phyloP scores from a whole-genome alignment of 2,329 filamentous ascomycete genomes.

The Penicillium capsulatum region DNA sequence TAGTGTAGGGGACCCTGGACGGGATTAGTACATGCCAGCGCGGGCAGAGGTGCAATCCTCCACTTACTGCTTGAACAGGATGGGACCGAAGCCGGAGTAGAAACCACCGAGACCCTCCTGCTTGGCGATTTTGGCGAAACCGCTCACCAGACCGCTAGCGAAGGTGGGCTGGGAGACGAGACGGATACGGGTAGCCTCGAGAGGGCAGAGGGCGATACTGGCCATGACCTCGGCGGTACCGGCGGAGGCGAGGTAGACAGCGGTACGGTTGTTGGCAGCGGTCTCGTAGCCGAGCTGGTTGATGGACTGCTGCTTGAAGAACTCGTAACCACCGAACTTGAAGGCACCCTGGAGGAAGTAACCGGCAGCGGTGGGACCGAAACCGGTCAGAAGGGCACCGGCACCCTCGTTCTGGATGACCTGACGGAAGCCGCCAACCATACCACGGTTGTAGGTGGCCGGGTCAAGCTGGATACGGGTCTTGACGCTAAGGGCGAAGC shows the following conservation, averaged over 20 bases:
- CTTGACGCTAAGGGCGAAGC: conserved; percentile 95
- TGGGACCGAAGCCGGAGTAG: conserved; percentile 87
- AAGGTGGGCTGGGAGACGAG: conserved; percentile 85
- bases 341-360: conserved; percentile 93
- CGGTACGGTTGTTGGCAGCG: conserved; percentile 72
- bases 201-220: conserved; percentile 70
- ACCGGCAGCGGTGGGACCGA: conserved; percentile 78
- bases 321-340: conserved; percentile 93
- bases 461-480: conserved; percentile 93
- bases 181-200: conserved; percentile 90
- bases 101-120: conserved; percentile 79
- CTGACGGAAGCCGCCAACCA: conserved; percentile 82
- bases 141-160: conserved; percentile 71
- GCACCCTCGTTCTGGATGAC: conserved; percentile 80
- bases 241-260: conserved; percentile 69
- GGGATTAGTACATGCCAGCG: conserved; percentile 4
- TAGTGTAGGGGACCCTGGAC: conserved; percentile 78
- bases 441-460: conserved; percentile 78
- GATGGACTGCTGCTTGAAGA: conserved; percentile 92
- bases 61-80: conserved; percentile 75
- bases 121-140: conserved; percentile 78
- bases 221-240: conserved; percentile 62
- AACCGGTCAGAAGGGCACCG: conserved; percentile 78
- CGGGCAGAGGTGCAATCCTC: neutral
- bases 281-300: conserved; percentile 72